Evolutionary conservation across 2,329 filamentous ascomycete species (phyloP).

Genomic region (Penicillium sclerotiorum): DNA sequence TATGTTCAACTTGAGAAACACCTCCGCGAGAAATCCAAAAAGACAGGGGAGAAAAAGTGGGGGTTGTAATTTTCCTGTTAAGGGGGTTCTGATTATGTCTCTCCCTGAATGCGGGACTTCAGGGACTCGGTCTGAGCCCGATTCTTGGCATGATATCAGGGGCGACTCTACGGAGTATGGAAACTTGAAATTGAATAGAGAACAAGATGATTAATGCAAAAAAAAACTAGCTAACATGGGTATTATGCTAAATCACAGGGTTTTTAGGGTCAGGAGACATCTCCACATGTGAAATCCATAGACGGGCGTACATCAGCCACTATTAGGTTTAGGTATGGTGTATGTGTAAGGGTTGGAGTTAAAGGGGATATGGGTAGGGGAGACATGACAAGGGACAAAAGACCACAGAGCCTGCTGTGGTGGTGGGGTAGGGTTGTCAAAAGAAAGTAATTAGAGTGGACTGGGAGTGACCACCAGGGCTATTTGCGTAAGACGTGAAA

Average conservation of each 20-base stretch:
- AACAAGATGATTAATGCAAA: conserved; percentile 1
- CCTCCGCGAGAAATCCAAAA: too few relatives aligned
- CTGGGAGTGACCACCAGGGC: conserved; percentile 10
- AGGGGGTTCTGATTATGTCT: conserved; percentile 1
- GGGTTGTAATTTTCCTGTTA: too few relatives aligned
- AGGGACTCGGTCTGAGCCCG: conserved; percentile 5
- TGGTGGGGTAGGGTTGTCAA: not conserved
- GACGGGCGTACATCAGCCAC: conserved; percentile 22
- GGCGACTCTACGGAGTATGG: not conserved
- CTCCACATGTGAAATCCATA: conserved; percentile 24
- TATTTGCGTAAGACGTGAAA: conserved; percentile 5
- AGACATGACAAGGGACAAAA: not conserved
- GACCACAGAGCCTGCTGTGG: conserved; percentile 16
- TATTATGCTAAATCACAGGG: conserved; percentile 30
- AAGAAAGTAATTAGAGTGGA: conserved; percentile 2
- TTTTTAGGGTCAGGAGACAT: conserved; percentile 17
- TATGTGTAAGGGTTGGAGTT: conserved; percentile 4
- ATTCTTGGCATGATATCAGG: conserved; percentile 11
- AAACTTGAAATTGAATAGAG: not conserved
- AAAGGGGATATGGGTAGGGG: not conserved
- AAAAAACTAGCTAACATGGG: conserved; percentile 19
- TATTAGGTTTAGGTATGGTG: conserved; percentile 22
- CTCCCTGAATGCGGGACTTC: conserved; percentile 11
- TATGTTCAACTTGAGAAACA: too few relatives aligned
- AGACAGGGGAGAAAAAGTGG: too few relatives aligned